phyloP scores from a whole-genome alignment of 2,329 filamentous ascomycete genomes.

The Sporothrix brunneoviolacea region DNA sequence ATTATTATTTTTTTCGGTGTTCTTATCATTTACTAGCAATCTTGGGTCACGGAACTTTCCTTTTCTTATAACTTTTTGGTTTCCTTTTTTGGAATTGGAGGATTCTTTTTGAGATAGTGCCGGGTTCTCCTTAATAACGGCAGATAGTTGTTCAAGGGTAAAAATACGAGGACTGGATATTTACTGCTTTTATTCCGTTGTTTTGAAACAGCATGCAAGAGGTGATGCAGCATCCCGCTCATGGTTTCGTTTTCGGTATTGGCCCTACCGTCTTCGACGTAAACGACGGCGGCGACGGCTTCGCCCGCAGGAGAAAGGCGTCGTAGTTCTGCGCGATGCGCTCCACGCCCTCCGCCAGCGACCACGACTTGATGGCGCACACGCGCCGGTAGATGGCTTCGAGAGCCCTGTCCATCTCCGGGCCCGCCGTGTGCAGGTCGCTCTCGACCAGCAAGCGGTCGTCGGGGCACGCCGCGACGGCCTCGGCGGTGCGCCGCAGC shows the following conservation, averaged over 20 bases:
- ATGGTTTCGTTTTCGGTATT: no score
- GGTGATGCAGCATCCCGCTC: no score
- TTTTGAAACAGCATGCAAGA: no score
- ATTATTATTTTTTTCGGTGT: not conserved
- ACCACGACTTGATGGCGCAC: slow-evolving; percentile 73
- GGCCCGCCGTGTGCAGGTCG: slow-evolving; percentile 77
- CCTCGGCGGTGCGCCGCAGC: slow-evolving; percentile 48
- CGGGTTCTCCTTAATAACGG: not conserved
- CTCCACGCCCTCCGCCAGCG: slow-evolving; percentile 61
- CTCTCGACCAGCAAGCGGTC: slow-evolving; percentile 80
- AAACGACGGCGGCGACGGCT: no score
- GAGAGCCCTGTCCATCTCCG: slow-evolving; percentile 69
- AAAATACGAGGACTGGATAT: no score
- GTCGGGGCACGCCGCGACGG: slow-evolving; percentile 68
- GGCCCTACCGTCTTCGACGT: no score
- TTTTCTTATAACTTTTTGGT: not conserved
- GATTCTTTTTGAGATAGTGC: not conserved
- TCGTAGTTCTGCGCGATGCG: slow-evolving; percentile 69
- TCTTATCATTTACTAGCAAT: not conserved
- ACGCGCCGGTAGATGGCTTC: slow-evolving; percentile 71
- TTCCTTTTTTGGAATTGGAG: not conserved
- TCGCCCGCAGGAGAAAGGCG: slow-evolving; percentile 55
- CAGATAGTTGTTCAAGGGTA: not conserved
- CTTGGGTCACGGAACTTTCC: not conserved
- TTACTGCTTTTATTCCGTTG: not conserved